Evolutionary conservation across 2,329 filamentous ascomycete genomes (phyloP).

Genomic region (Ophiostoma perfectum): DNA sequence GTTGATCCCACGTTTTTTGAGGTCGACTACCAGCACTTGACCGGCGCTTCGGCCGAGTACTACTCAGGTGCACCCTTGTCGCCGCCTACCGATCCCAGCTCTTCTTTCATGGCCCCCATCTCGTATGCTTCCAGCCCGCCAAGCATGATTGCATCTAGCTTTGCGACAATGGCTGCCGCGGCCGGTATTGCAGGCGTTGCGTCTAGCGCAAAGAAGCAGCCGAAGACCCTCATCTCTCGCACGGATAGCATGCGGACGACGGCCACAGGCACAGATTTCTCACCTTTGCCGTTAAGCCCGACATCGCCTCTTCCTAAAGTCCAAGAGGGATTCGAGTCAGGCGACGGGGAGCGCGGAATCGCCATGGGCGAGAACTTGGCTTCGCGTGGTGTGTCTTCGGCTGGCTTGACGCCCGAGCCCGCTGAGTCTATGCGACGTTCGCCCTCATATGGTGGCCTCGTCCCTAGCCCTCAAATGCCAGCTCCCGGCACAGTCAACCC

Average conservation of each 20-base stretch:
- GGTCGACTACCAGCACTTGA: slow-evolving; percentile 25
- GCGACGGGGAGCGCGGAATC: not conserved
- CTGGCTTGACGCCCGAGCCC: slow-evolving; percentile 24
- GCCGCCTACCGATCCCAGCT: slow-evolving; percentile 25
- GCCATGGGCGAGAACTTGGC: not conserved
- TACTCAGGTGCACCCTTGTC: slow-evolving; percentile 30
- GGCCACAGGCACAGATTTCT: slow-evolving; percentile 20
- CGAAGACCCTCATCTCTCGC: slow-evolving; percentile 16
- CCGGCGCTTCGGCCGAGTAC: slow-evolving; percentile 30
- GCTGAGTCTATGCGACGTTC: slow-evolving; percentile 25
- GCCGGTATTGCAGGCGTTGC: slow-evolving; percentile 19
- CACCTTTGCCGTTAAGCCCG: slow-evolving; percentile 26
- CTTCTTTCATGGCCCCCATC: slow-evolving; percentile 18
- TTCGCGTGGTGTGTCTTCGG: not conserved
- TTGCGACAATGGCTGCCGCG: slow-evolving; percentile 21
- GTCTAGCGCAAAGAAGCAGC: slow-evolving; percentile 4
- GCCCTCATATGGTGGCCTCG: slow-evolving; percentile 22
- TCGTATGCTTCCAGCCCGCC: slow-evolving; percentile 16
- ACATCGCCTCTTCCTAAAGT: slow-evolving; percentile 24
- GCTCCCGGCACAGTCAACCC: slow-evolving; percentile 48
- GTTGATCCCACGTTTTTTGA: slow-evolving; percentile 21
- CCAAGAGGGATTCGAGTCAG: not conserved
- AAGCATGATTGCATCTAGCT: slow-evolving; percentile 18
- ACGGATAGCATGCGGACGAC: slow-evolving; percentile 22
- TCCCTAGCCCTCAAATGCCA: slow-evolving; percentile 32